A percentile compares a stretch with the other conserved stretches of the same genome.
Evolutionary conservation across 1,284 basidiomycete species (phyloP).

Genomic region (Tylopilus orsonianus): DNA sequence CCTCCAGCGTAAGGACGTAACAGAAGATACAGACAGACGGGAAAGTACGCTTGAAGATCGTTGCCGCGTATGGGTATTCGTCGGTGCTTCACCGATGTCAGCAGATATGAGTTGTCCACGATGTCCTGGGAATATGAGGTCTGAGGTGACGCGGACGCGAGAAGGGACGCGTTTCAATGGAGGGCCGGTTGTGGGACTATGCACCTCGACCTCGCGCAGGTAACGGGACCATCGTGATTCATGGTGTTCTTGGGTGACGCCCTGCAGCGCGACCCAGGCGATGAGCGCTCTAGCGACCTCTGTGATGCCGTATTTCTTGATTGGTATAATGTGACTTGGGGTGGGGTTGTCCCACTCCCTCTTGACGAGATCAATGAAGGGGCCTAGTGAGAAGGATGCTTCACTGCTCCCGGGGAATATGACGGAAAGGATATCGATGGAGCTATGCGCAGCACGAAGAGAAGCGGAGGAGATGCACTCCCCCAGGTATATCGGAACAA

Average conservation of each 20-base stretch:
- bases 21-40: slow-evolving; percentile 32
- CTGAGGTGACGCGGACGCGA: slow-evolving; percentile 65
- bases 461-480: slow-evolving; percentile 77
- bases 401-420: slow-evolving; percentile 76
- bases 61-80: slow-evolving; percentile 28
- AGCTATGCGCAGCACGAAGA: slow-evolving; percentile 67
- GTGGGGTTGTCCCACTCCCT: slow-evolving; percentile 67
- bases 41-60: slow-evolving; percentile 32
- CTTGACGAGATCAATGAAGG: slow-evolving; percentile 72
- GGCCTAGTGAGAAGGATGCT: slow-evolving; percentile 73
- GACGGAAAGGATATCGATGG: slow-evolving; percentile 67
- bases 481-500: slow-evolving; percentile 69
- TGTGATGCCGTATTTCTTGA: slow-evolving; percentile 58
- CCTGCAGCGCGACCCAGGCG: slow-evolving; percentile 75
- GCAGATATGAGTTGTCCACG: slow-evolving; percentile 69
- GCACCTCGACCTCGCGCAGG: slow-evolving; percentile 65
- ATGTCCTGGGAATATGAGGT: slow-evolving; percentile 61
- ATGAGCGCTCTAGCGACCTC: slow-evolving; percentile 67
- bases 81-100: slow-evolving; percentile 61
- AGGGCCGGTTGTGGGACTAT: slow-evolving; percentile 39
- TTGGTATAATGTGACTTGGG: slow-evolving; percentile 52
- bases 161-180: slow-evolving; percentile 44
- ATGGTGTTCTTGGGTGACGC: slow-evolving; percentile 75
- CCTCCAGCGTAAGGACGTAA: slow-evolving; percentile 28
- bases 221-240: slow-evolving; percentile 65